Conservation (phyloP, 1,284 basidiomycete species). For the Porodaedalea pini region DNA sequence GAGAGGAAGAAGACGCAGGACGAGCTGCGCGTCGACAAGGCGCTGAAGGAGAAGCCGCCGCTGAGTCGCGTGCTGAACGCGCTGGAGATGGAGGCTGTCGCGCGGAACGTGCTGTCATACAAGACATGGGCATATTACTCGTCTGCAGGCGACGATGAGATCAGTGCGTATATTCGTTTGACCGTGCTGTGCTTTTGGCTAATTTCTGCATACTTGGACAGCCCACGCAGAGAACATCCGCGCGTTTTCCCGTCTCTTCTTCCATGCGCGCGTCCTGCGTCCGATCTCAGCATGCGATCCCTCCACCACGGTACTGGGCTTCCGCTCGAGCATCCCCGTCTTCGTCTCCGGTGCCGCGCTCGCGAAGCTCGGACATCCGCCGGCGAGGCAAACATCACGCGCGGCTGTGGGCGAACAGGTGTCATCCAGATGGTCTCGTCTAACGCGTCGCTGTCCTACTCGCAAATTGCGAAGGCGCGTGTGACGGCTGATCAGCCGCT, state of each 20-base stretch:
- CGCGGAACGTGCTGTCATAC: constrained; percentile 62
- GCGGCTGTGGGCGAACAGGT: constrained; percentile 63
- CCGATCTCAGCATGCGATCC: constrained; percentile 68
- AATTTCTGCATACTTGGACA: constrained; percentile 31
- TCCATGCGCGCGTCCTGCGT: constrained; percentile 77
- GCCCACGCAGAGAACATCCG: constrained; percentile 63
- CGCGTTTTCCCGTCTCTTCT: constrained; percentile 79
- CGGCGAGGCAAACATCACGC: constrained; percentile 83
- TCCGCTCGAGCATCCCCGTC: constrained; percentile 68
- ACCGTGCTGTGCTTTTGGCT: constrained; percentile 12
- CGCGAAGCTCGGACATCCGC: constrained; percentile 89
- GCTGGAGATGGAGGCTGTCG: constrained; percentile 71
- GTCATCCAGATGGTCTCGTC: constrained; percentile 90
- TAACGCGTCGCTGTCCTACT: constrained; percentile 78
- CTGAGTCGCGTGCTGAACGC: constrained; percentile 68
- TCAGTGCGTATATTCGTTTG: constrained; percentile 47
- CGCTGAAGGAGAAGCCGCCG: constrained; percentile 58
- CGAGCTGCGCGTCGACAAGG: constrained; percentile 63
- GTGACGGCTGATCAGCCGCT: constrained; percentile 61
- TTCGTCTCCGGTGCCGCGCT: constrained; percentile 87
- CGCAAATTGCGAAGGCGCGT: constrained; percentile 62
- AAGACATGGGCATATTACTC: constrained; percentile 81
- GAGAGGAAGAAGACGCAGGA: constrained; percentile 59
- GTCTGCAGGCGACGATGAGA: constrained; percentile 79
- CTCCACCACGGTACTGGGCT: constrained; percentile 75